Evolutionary conservation across 225 moss, liverwort and hornwort species (phyloP).

Genomic region (Bryoerythrophyllum caledonicum): DNA sequence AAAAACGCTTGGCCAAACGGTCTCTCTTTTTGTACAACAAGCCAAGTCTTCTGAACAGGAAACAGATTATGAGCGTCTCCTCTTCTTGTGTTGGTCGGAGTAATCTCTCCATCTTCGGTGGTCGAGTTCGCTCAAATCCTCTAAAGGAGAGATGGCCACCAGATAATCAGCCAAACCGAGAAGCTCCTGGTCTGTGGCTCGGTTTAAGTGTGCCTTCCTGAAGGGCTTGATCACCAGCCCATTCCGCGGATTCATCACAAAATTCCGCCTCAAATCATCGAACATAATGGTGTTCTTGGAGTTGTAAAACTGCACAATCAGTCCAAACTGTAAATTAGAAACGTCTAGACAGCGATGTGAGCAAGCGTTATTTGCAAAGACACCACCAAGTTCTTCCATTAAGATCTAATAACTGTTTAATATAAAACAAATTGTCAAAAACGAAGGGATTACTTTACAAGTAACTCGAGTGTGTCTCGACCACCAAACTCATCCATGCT

Average conservation of each 20-base stretch:
- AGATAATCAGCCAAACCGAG: conserved; percentile 79
- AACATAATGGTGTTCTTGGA: conserved; percentile 91
- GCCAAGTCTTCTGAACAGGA: conserved; percentile 13
- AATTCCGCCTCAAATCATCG: conserved; percentile 91
- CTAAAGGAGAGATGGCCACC: conserved; percentile 78
- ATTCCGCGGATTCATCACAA: conserved; percentile 97
- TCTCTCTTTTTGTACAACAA: conserved; percentile 36
- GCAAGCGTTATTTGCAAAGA: neutral
- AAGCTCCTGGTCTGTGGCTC: conserved; percentile 84
- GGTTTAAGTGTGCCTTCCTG: conserved; percentile 82
- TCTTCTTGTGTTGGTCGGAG: conserved; percentile 50
- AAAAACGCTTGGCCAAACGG: conserved; percentile 5
- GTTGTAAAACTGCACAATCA: conserved; percentile 74
- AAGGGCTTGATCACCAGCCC: conserved; percentile 95
- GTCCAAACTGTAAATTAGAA: neutral
- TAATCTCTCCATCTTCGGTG: conserved; percentile 83
- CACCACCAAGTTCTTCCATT: no score
- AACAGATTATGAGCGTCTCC: conserved; percentile 24
- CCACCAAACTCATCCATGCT: no score
- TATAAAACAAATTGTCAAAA: no score
- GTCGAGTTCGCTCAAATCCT: conserved; percentile 75
- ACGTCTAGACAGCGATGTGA: neutral
- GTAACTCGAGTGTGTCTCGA: no score
- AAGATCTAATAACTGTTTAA: no score
- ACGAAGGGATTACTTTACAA: no score